phyloP scores from a whole-genome alignment of 2,329 filamentous ascomycete species.

The Aspergillus proliferans region DNA sequence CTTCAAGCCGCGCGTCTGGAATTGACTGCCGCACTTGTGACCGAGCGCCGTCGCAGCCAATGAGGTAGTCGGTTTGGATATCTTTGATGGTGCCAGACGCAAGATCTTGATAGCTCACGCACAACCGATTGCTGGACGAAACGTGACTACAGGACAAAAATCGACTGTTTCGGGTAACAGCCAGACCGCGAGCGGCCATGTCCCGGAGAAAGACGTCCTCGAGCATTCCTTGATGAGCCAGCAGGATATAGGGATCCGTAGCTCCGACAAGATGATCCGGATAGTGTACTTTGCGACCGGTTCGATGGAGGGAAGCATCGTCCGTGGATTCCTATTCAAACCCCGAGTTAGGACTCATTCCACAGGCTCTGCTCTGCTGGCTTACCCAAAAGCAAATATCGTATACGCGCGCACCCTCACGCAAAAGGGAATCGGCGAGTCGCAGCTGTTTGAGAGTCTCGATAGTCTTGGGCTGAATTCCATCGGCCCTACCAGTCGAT shows the following conservation, averaged over 20 bases:
- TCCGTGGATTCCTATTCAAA: slow-evolving; percentile 30
- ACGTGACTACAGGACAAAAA: slow-evolving; percentile 50
- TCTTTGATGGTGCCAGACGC: slow-evolving; percentile 32
- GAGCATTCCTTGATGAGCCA: slow-evolving; percentile 68
- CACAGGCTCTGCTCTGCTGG: not conserved
- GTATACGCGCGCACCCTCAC: slow-evolving; percentile 63
- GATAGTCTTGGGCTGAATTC: slow-evolving; percentile 70
- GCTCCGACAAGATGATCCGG: slow-evolving; percentile 47
- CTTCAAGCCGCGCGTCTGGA: slow-evolving; percentile 43
- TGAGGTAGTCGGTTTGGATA: slow-evolving; percentile 56
- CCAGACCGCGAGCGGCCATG: slow-evolving; percentile 56
- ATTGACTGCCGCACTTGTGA: slow-evolving; percentile 64
- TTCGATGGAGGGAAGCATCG: slow-evolving; percentile 51
- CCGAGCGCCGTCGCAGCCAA: slow-evolving; percentile 68
- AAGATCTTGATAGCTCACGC: slow-evolving; percentile 37
- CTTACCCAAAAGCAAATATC: slow-evolving; percentile 67
- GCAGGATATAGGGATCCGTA: slow-evolving; percentile 48
- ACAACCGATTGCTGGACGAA: slow-evolving; percentile 30
- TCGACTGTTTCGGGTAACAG: slow-evolving; percentile 58
- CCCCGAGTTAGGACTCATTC: not conserved
- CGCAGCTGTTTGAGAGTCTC: slow-evolving; percentile 70
- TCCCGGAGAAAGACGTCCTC: slow-evolving; percentile 66
- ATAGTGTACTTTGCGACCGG: slow-evolving; percentile 63
- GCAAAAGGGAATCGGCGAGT: slow-evolving; percentile 61
- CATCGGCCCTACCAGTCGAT: slow-evolving; percentile 62